Conservation (phyloP, 2,329 filamentous ascomycete species). For the Aspergillus tubingensis region DNA sequence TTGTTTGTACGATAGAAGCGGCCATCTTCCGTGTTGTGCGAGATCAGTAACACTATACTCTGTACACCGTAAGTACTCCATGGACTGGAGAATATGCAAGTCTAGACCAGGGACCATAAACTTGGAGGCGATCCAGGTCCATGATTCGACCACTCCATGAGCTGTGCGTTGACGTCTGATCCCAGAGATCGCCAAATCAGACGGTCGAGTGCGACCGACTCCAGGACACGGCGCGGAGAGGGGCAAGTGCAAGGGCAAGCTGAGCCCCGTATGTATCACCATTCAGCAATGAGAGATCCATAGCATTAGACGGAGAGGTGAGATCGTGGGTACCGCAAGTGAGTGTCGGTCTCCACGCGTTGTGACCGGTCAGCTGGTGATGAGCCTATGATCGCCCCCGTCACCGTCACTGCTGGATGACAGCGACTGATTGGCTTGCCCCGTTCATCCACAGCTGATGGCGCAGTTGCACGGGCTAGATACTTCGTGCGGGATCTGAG, state of each 20-base stretch:
- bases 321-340: slow-evolving; percentile 5
- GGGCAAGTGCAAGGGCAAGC: slow-evolving; percentile 1
- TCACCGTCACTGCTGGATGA: not conserved
- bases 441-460: not conserved
- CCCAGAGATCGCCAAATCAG: slow-evolving; percentile 5
- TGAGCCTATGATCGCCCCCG: slow-evolving; percentile 19
- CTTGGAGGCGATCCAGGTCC: not conserved
- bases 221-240: not conserved
- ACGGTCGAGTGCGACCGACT: not conserved
- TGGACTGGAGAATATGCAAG: not conserved
- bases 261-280: slow-evolving; percentile 3
- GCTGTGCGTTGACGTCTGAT: not conserved
- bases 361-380: slow-evolving; percentile 13
- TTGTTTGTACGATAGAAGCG: not conserved
- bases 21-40: not conserved
- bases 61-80: not conserved
- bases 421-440: no score
- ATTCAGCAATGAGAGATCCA: not conserved
- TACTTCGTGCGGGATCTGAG: not conserved
- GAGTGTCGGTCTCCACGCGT: slow-evolving; percentile 5
- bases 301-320: not conserved
- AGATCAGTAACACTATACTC: not conserved
- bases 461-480: not conserved
- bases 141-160: slow-evolving; percentile 3
- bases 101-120: not conserved